phyloP scores from a whole-genome alignment of 441 rosid genomes.

The Pelargonium cotyledonis region DNA sequence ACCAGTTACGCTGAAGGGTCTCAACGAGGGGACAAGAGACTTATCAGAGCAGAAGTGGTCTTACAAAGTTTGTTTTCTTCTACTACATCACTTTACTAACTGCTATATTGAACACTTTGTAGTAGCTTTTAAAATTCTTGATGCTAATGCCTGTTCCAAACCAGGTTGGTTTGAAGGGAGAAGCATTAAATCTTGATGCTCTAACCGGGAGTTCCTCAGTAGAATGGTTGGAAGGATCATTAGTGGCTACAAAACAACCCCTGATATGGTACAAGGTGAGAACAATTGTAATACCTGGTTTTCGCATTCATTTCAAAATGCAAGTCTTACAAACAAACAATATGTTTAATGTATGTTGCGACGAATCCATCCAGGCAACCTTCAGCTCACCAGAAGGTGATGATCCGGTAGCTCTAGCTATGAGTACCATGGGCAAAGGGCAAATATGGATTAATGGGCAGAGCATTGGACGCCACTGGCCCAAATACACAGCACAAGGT shows the following conservation, averaged over 20 bases:
- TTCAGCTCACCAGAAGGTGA: conserved; percentile 89
- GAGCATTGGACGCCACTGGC: conserved; percentile 96
- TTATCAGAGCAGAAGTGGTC: conserved; percentile 93
- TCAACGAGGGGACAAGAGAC: conserved; percentile 78
- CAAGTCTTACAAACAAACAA: no score
- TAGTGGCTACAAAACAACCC: conserved; percentile 63
- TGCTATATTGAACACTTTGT: no score
- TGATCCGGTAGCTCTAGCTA: conserved; percentile 89
- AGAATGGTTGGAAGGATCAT: conserved; percentile 75
- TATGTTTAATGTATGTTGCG: no score
- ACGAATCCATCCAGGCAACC: conserved; percentile 38
- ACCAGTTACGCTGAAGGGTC: conserved; percentile 82
- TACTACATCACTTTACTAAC: conserved; percentile 1
- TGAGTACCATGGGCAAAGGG: conserved; percentile 97
- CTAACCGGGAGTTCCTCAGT: conserved; percentile 55
- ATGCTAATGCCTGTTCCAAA: no score
- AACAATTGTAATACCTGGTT: neutral
- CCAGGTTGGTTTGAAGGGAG: conserved; percentile 94
- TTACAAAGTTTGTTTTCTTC: conserved; percentile 50
- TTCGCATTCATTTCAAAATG: no score
- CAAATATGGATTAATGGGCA: conserved; percentile 94
- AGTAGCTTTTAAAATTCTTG: no score
- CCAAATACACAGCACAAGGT: conserved; percentile 64
- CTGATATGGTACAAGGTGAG: conserved; percentile 94
- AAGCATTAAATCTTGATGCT: conserved; percentile 72